Evolutionary conservation across 345 rosid genomes (phyloP).

Genomic region (Excoecaria agallocha): DNA sequence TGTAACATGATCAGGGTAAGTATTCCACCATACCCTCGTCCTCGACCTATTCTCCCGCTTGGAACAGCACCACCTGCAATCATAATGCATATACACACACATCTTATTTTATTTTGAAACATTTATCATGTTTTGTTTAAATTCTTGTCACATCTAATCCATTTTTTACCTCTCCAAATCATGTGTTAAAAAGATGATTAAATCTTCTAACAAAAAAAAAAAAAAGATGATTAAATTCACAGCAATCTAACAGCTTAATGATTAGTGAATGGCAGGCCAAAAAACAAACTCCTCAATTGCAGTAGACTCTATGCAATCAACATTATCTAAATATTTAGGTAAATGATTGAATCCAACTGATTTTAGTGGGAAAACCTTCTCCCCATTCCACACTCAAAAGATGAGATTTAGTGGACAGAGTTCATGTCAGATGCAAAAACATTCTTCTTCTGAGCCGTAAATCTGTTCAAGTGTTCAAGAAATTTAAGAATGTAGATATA

Average conservation of each 20-base stretch:
- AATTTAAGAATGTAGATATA: background rate
- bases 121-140: too few relatives aligned
- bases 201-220: too few relatives aligned
- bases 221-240: too few relatives aligned
- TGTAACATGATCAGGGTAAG: background rate
- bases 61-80: background rate
- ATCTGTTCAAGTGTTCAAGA: background rate
- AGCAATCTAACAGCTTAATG: too few relatives aligned
- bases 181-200: too few relatives aligned
- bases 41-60: background rate
- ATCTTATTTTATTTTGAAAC: background rate
- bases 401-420: background rate
- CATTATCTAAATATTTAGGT: background rate
- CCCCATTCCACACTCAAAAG: slow-evolving; percentile 1
- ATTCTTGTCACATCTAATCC: too few relatives aligned
- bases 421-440: background rate
- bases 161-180: too few relatives aligned
- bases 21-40: background rate
- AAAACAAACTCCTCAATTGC: background rate
- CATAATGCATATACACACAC: background rate
- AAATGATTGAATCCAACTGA: background rate
- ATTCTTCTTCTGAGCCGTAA: background rate
- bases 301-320: background rate
- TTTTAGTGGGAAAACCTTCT: background rate
- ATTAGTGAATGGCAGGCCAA: background rate